Conservation (phyloP, 371 early-diverging fungal species). For the Actinomortierella ambigua region DNA sequence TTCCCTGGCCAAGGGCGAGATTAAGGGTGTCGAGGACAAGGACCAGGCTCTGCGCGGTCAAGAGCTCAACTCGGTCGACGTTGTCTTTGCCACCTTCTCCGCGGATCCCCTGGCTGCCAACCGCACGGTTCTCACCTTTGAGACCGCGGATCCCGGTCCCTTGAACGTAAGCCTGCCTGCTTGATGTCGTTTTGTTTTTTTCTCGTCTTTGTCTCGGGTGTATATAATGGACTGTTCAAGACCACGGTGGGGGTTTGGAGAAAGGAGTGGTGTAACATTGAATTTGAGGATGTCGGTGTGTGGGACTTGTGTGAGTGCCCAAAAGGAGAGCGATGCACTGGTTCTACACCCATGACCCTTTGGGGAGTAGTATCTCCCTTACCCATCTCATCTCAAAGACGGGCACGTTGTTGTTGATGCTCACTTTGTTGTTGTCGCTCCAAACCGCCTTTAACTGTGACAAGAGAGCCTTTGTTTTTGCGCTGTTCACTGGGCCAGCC, state of each 20-base stretch:
- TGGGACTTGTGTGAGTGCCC: too few relatives aligned
- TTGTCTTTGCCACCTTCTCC: conserved; percentile 33
- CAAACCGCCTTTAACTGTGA: background rate
- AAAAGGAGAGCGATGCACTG: background rate
- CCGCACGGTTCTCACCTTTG: conserved; percentile 37
- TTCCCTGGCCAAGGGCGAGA: conserved; percentile 44
- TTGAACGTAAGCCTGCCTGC: conserved; percentile 63
- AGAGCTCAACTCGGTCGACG: conserved; percentile 49
- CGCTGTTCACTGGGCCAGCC: too few relatives aligned
- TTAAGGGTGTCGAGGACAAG: conserved; percentile 41
- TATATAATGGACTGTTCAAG: background rate
- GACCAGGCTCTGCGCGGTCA: conserved; percentile 52
- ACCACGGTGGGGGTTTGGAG: too few relatives aligned
- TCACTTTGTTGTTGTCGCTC: background rate
- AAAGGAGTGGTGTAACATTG: too few relatives aligned
- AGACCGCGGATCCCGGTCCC: conserved; percentile 51
- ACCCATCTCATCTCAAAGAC: too few relatives aligned
- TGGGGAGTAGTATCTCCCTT: too few relatives aligned
- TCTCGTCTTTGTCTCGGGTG: background rate
- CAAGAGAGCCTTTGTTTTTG: background rate
- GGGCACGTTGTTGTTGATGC: background rate
- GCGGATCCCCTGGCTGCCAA: conserved; percentile 35
- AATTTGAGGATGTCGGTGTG: too few relatives aligned
- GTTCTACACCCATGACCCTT: too few relatives aligned
- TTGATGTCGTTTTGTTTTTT: background rate